Evolutionary conservation across 306 rosid species (phyloP), one percentile per base, ranked within the genome.

Genomic region (Trifolium pratense): DNA sequence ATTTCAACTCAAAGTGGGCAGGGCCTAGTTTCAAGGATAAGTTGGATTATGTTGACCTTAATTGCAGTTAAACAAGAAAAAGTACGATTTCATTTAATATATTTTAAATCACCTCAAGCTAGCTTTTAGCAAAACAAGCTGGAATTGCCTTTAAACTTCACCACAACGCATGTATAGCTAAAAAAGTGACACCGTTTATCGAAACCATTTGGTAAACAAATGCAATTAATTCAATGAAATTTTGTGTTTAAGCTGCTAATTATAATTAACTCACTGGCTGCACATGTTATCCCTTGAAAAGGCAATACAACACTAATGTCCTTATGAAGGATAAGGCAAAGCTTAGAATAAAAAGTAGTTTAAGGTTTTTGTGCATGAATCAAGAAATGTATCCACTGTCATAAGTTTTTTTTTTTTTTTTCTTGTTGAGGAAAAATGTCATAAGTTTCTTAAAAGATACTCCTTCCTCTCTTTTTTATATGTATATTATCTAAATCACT

Each of bases 11-110:
- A 74, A 69, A 66, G 71, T 72, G 18, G 79, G 71, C 68, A 37
- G 75, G 67, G 45, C 68, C 76, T 66, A 81, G 72, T 82, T 78
- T 78, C 75, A 56, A 82, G 74, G 78, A 62, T 61, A 36, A 73
- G 62, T 58, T 69, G 70, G 58, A 63, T 74, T 67, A 73, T 70
- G 57, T 77, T 78, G 74, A 73, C 82, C 72, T 76, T 57, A 17
- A 55, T 56, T 46, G 39, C 51, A 48, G 42, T 17, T 66, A 21
- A 51, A 56, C 48, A n/a, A 8, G 45, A 68, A 60, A 57, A 61
- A 40, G 11, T 61, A 15, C 14, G 7, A 25, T 46, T 55, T 71
- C 52, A 29, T 76, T 45, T 34, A 70, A 45, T 34, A 15, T 40
- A 49, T 53, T 57, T 64, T 29, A 23, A 18, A 64, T 64, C 62